Base-by-base conservation (phyloP, 2,329 filamentous ascomycete species). In the Exophiala mesophila region DNA sequence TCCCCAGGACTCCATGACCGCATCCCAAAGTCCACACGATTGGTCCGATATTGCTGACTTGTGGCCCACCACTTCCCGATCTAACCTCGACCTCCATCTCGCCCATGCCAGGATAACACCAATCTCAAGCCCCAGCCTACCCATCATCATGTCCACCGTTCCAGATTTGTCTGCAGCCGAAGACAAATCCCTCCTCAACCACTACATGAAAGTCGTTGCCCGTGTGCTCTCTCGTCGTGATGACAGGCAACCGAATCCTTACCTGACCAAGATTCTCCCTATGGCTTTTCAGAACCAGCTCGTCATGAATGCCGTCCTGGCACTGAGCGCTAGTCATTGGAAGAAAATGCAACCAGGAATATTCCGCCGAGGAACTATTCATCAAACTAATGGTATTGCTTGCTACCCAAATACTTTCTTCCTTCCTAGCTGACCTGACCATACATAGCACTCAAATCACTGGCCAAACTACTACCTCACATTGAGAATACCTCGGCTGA, bases 401-500 rank as follows among this genome's bases (percentile, higher is more conserved):
- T 1, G 2, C 9, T 10, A n/a, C n/a, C n/a, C n/a, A n/a, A n/a
- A n/a, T n/a, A n/a, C n/a, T n/a, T n/a, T n/a, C n/a, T n/a, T n/a
- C n/a, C n/a, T n/a, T n/a, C n/a, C n/a, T n/a, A 12, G 2, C 13
- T n/a, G 2, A 6, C 30, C 36, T 49, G 8, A 44, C 16, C 8
- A 20, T 20, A 16, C 17, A 8, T 37, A 59, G 57, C 57, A 33
- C 36, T 59, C 13, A 23, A 50, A 2, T 56, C 58, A 38, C 54
- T 59, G 0, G 57, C 54, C 16, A 24, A 41, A 1, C 38, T 59
- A 4, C 45, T 59, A 3, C 39, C 44, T 5, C 41, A 41, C 10
- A 41, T 50, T 2, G 53, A 56, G 39, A 36, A 35, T 4, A 46
- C 65, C 16, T 61, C 62, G 1, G 61, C 64, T 8, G 63, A 68